Percentiles rank a stretch among this genome's conserved stretches.
phyloP scores from a whole-genome alignment of 23 red algal species.

The Rhodosorus marinus region DNA sequence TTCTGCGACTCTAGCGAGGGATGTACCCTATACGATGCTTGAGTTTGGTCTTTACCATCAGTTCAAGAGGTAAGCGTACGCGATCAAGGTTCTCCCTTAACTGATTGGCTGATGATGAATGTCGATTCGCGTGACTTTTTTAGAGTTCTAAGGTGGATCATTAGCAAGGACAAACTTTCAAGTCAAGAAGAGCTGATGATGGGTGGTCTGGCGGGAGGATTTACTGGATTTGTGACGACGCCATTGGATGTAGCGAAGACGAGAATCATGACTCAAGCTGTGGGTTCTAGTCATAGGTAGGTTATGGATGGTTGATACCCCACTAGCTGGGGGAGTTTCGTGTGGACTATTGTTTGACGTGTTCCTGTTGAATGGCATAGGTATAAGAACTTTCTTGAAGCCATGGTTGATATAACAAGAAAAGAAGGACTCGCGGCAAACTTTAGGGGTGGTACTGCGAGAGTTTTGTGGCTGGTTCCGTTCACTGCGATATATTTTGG shows the following conservation, averaged over 20 bases:
- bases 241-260: slow-evolving; percentile 97
- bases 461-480: slow-evolving; percentile 78
- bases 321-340: no score
- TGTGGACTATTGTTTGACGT: no score
- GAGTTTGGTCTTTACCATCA: slow-evolving; percentile 79
- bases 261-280: slow-evolving; percentile 56
- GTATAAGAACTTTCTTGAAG: slow-evolving; percentile 23
- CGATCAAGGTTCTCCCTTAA: no score
- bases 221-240: slow-evolving; percentile 80
- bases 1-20: slow-evolving; percentile 44
- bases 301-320: no score
- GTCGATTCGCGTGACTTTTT: no score
- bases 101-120: no score
- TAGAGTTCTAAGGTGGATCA: slow-evolving; percentile 1
- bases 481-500: slow-evolving; percentile 97
- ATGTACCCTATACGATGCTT: slow-evolving; percentile 98
- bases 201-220: slow-evolving; percentile 74
- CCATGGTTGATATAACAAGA: slow-evolving; percentile 12
- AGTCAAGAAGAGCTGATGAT: slow-evolving; percentile 49
- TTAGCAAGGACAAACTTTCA: slow-evolving; percentile 8
- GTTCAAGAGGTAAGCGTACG: slow-evolving; percentile 44
- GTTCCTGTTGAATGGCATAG: no score
- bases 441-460: slow-evolving; percentile 57
- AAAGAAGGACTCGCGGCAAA: slow-evolving; percentile 43
- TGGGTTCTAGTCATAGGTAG: background rate